Percentiles rank a stretch among this genome's conserved stretches.
Evolutionary conservation across 2,329 filamentous ascomycete genomes (phyloP).

Genomic region (Fusarium austroafricanum): DNA sequence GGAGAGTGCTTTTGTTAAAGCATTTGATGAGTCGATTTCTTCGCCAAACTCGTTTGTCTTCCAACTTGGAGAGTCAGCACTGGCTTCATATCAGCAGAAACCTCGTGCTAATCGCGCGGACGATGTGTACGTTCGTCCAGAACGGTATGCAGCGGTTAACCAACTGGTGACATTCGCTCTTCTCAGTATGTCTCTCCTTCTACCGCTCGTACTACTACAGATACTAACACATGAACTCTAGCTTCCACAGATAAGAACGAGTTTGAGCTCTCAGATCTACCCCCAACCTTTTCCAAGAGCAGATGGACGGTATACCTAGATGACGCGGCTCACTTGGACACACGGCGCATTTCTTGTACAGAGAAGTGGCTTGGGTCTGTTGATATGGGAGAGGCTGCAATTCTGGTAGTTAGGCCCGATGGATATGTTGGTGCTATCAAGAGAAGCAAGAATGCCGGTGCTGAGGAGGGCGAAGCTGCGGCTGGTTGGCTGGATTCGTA

Average conservation of each 20-base stretch:
- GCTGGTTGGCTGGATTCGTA: constrained; percentile 66
- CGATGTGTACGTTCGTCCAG: constrained; percentile 74
- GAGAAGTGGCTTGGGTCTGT: constrained; percentile 76
- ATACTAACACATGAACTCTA: constrained; percentile 41
- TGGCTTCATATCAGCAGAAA: constrained; percentile 69
- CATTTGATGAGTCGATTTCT: constrained; percentile 66
- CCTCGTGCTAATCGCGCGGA: constrained; percentile 67
- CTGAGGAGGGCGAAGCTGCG: constrained; percentile 62
- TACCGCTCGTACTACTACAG: too few relatives aligned
- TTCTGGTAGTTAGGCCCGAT: constrained; percentile 77
- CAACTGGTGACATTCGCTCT: constrained; percentile 75
- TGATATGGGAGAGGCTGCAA: constrained; percentile 65
- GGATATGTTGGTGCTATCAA: constrained; percentile 78
- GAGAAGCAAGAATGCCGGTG: constrained; percentile 61
- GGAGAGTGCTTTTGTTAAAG: constrained; percentile 67
- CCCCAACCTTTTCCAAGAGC: constrained; percentile 69
- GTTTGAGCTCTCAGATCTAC: constrained; percentile 74
- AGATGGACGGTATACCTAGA: constrained; percentile 80
- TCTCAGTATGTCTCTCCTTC: constrained; percentile 64
- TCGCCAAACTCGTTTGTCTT: constrained; percentile 65
- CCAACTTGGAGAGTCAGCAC: constrained; percentile 67
- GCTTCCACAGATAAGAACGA: constrained; percentile 70
- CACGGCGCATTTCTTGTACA: constrained; percentile 64
- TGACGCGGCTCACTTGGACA: constrained; percentile 67
- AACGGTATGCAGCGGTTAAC: constrained; percentile 75